Conservation (phyloP, 148 eudicot genomes). For the Rhododendron griersonianum region DNA sequence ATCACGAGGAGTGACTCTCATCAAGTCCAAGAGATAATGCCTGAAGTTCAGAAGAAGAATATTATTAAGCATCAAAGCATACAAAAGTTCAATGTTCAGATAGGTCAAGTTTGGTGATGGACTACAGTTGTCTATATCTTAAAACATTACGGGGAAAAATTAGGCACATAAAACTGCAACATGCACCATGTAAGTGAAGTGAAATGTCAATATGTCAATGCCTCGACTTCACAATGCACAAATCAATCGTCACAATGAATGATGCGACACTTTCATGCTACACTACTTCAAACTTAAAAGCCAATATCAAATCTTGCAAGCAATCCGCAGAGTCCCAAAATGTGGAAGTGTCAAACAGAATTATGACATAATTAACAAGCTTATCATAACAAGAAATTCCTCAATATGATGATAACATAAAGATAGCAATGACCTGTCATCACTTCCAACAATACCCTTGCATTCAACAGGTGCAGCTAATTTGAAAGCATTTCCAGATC, state of each 20-base stretch:
- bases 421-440: conserved; percentile 67
- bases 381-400: not conserved
- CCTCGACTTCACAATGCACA: not conserved
- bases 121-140: not conserved
- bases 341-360: not conserved
- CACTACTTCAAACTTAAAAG: conserved; percentile 7
- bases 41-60: conserved; percentile 28
- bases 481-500: conserved; percentile 75
- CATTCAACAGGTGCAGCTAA: conserved; percentile 98
- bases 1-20: conserved; percentile 99
- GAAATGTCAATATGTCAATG: not conserved
- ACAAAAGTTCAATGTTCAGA: not conserved
- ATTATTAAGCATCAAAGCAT: conserved; percentile 7
- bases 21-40: conserved; percentile 97
- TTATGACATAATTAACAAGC: not conserved
- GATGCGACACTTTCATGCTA: not conserved
- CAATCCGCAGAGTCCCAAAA: not conserved
- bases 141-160: not conserved
- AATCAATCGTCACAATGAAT: not conserved
- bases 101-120: not conserved
- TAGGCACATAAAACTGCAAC: not conserved
- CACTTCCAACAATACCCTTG: conserved; percentile 99
- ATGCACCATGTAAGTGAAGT: not conserved
- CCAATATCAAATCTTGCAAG: not conserved
- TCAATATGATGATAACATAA: not conserved